Percentiles rank a stretch among this genome's conserved stretches.
Evolutionary conservation across 495 filamentous ascomycete genomes (phyloP).

Genomic region (Talaromyces trachyspermus): DNA sequence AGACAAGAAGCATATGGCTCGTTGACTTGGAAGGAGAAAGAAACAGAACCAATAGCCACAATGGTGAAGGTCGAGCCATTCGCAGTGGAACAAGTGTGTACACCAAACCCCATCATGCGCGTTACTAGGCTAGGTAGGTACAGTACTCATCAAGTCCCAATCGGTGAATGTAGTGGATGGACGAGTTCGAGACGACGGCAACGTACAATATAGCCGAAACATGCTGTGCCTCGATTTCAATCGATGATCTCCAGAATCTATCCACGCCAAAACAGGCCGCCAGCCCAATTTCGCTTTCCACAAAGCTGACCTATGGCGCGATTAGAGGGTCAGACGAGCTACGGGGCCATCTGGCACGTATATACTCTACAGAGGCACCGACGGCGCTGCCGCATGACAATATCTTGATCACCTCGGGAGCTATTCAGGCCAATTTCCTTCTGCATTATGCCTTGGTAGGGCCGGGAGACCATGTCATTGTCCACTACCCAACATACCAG

Average conservation of each 20-base stretch:
- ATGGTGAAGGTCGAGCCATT: slow-evolving; percentile 71
- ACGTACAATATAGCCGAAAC: slow-evolving; percentile 85
- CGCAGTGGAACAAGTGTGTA: slow-evolving; percentile 68
- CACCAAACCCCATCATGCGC: not conserved
- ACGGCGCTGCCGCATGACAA: slow-evolving; percentile 52
- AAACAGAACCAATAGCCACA: slow-evolving; percentile 1
- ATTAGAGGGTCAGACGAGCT: slow-evolving; percentile 63
- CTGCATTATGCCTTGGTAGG: slow-evolving; percentile 67
- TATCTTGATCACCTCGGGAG: slow-evolving; percentile 71
- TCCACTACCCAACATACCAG: slow-evolving; percentile 85
- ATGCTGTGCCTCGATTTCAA: slow-evolving; percentile 72
- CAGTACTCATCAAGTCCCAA: not conserved
- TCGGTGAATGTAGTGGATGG: slow-evolving; percentile 67
- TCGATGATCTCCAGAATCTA: slow-evolving; percentile 58
- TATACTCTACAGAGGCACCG: slow-evolving; percentile 53
- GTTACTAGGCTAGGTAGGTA: not conserved
- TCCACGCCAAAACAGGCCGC: slow-evolving; percentile 44
- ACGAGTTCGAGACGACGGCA: slow-evolving; percentile 65
- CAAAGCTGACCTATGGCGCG: slow-evolving; percentile 59
- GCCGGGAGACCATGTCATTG: slow-evolving; percentile 82
- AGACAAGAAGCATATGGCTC: not conserved
- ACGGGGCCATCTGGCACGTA: slow-evolving; percentile 51
- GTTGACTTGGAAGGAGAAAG: not conserved
- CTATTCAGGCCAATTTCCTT: slow-evolving; percentile 78
- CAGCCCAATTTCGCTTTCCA: slow-evolving; percentile 33